These are phyloP conservation scores for Tylopilus rubrobrunneus DNA, from an alignment of 768 basidiomycete species.

Conservation along the genomic window DNA sequence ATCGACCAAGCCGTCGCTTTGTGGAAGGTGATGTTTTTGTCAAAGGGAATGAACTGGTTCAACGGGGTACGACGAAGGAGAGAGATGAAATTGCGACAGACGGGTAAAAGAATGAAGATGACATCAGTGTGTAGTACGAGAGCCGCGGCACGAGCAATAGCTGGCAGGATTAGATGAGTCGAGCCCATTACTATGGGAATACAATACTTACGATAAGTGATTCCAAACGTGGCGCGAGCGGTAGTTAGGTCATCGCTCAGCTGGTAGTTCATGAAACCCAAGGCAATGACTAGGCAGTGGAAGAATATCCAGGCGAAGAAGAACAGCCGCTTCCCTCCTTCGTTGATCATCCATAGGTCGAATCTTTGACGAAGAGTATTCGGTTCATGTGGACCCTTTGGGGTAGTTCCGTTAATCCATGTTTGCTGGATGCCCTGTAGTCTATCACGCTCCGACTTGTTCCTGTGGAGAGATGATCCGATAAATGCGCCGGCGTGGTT, in stretches of 20 bases:
- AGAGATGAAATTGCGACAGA: constrained; percentile 94
- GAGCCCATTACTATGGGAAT: not conserved
- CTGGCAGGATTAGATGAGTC: constrained; percentile 24
- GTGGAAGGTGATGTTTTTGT: constrained; percentile 89
- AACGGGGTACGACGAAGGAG: constrained; percentile 81
- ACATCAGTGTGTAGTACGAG: constrained; percentile 89
- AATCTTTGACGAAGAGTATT: constrained; percentile 43
- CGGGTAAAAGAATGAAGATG: constrained; percentile 89
- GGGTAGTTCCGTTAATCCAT: constrained; percentile 34
- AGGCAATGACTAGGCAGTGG: constrained; percentile 70
- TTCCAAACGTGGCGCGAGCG: constrained; percentile 69
- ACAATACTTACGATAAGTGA: constrained; percentile 63
- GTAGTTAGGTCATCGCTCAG: constrained; percentile 71
- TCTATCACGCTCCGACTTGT: constrained; percentile 79
- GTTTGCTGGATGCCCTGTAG: constrained; percentile 81
- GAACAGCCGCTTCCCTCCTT: constrained; percentile 77
- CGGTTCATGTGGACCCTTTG: constrained; percentile 34
- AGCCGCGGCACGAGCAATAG: constrained; percentile 83
- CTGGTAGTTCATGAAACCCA: constrained; percentile 76
- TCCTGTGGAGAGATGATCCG: constrained; percentile 62
- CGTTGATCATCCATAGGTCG: constrained; percentile 91
- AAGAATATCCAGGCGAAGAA: constrained; percentile 79
- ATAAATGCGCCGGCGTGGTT: constrained; percentile 24
- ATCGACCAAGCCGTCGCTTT: constrained; percentile 92
- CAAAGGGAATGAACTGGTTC: constrained; percentile 85